Evolutionary conservation across 2,329 filamentous ascomycete genomes (phyloP).

Genomic region (Claviceps maximensis): DNA sequence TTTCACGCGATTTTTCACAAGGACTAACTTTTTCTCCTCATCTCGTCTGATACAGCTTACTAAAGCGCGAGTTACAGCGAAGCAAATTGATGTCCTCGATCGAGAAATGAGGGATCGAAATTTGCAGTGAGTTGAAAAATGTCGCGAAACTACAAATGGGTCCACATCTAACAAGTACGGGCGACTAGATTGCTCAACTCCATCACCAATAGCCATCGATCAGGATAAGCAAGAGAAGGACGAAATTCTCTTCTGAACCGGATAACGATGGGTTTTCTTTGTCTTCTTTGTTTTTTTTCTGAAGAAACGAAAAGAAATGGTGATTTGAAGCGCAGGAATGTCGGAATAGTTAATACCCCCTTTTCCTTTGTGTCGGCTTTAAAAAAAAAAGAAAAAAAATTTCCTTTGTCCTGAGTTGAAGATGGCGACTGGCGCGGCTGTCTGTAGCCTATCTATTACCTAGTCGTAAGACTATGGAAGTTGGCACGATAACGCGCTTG

Average conservation of each 20-base stretch:
- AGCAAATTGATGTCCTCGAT: constrained; percentile 40
- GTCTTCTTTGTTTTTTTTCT: too few species aligned
- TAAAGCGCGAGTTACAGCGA: constrained; percentile 31
- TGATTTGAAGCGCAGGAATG: background rate
- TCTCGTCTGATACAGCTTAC: constrained; percentile 22
- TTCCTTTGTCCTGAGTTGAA: background rate
- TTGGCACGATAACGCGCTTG: background rate
- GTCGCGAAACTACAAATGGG: too few species aligned
- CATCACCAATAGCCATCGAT: constrained; percentile 11
- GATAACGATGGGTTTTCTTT: too few species aligned
- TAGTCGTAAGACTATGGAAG: too few species aligned
- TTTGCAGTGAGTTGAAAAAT: constrained; percentile 23
- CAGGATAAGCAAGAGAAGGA: constrained; percentile 3
- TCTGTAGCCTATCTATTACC: too few species aligned
- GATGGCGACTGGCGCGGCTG: background rate
- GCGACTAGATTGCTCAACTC: constrained; percentile 11
- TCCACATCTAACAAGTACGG: background rate
- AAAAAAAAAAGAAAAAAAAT: too few species aligned
- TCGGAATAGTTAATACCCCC: background rate
- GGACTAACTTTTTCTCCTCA: constrained; percentile 9
- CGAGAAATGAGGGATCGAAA: constrained; percentile 44
- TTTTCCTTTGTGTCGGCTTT: constrained; percentile 1
- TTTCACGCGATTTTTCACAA: background rate
- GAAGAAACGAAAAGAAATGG: too few species aligned
- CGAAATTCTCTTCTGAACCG: background rate